Evolutionary conservation across 768 basidiomycete genomes (phyloP).

Genomic region (Coprinellus micaceus): DNA sequence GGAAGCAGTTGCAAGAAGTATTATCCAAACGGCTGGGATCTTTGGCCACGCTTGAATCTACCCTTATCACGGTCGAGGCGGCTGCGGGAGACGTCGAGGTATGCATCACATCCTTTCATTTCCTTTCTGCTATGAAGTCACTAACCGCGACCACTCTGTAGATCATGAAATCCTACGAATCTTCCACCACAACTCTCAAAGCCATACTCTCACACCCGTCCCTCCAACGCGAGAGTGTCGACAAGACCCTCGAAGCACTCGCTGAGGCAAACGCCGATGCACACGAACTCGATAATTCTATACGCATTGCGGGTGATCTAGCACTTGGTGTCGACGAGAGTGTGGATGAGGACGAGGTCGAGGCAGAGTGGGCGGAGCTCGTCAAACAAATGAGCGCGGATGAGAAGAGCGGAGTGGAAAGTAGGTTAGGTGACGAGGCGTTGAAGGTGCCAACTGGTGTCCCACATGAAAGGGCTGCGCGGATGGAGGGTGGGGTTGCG

Average conservation of each 20-base stretch:
- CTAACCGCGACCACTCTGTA: constrained; percentile 23
- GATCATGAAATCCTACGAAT: constrained; percentile 86
- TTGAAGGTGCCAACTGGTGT: too few relatives aligned
- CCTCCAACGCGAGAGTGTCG: constrained; percentile 72
- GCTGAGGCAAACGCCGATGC: constrained; percentile 81
- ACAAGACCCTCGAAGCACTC: constrained; percentile 84
- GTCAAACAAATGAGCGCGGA: constrained; percentile 30
- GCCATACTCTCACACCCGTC: constrained; percentile 77
- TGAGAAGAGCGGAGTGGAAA: too few relatives aligned
- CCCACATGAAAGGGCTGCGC: too few relatives aligned
- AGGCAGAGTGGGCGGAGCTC: constrained; percentile 62
- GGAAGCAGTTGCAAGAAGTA: constrained; percentile 77
- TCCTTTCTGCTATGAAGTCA: not conserved
- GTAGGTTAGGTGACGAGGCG: too few relatives aligned
- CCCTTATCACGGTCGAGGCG: constrained; percentile 77
- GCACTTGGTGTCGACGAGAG: constrained; percentile 51
- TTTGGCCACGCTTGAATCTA: constrained; percentile 69
- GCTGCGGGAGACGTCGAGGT: constrained; percentile 91
- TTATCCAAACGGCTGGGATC: constrained; percentile 72
- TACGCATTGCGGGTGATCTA: constrained; percentile 63
- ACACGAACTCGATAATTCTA: constrained; percentile 75
- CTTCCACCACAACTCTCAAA: constrained; percentile 73
- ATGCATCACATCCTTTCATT: too few relatives aligned
- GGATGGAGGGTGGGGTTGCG: too few relatives aligned
- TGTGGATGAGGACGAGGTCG: constrained; percentile 47